Evolutionary conservation across 2,329 filamentous ascomycete genomes (phyloP).

Genomic region (Cucurbitaria berberidis): DNA sequence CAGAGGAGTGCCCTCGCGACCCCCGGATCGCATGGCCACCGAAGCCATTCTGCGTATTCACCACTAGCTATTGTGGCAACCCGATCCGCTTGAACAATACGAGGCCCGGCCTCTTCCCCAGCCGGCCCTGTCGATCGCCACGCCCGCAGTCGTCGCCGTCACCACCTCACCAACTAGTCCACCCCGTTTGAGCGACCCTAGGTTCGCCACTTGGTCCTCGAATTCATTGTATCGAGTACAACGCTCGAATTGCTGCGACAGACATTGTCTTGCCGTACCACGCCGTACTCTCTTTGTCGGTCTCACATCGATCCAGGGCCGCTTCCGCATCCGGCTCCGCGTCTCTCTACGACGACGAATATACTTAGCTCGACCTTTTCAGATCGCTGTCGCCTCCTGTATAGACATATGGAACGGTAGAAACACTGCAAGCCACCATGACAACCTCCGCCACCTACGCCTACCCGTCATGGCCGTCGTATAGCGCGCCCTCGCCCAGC

Average conservation of each 20-base stretch:
- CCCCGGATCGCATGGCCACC: constrained; percentile 33
- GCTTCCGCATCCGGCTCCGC: constrained; percentile 12
- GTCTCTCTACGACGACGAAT: not conserved
- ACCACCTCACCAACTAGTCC: constrained; percentile 19
- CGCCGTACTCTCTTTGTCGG: not conserved
- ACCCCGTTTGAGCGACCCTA: not conserved
- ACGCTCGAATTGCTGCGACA: not conserved
- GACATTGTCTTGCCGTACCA: constrained; percentile 1
- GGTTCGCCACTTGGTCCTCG: constrained; percentile 1
- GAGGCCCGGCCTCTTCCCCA: constrained; percentile 13
- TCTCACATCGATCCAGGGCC: constrained; percentile 6
- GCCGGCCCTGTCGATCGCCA: constrained; percentile 31
- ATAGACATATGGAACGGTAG: constrained; percentile 15
- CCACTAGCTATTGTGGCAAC: constrained; percentile 23
- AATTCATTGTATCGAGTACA: not conserved
- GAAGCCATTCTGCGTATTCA: constrained; percentile 17
- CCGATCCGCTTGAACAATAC: constrained; percentile 16
- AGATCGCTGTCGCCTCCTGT: not conserved
- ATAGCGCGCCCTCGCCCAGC: constrained; percentile 5
- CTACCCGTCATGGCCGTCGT: too few species aligned
- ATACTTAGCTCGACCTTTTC: constrained; percentile 1
- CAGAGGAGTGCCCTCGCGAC: constrained; percentile 11
- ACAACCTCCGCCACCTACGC: constrained; percentile 9
- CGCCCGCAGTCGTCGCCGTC: constrained; percentile 33
- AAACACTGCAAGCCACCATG: constrained; percentile 10